Evolutionary conservation across 768 basidiomycete genomes (phyloP).

Genomic region (Stropharia rugosoannulata): DNA sequence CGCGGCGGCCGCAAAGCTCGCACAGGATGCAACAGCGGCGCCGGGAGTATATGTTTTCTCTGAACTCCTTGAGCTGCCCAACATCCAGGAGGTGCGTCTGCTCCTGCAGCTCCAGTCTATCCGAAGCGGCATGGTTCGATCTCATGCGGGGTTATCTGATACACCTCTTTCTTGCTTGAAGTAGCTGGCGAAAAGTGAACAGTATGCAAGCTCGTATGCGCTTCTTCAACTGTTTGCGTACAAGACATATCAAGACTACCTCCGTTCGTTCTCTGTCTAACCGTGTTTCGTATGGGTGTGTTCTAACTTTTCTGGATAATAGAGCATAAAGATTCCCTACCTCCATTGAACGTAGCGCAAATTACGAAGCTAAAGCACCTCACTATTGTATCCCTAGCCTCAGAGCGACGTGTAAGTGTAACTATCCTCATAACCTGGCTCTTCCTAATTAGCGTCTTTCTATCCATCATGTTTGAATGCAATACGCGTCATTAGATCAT

Average conservation of each 20-base stretch:
- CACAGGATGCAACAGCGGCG: conserved; percentile 84
- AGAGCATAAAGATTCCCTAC: conserved; percentile 70
- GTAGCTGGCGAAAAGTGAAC: conserved; percentile 69
- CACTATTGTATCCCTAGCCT: conserved; percentile 82
- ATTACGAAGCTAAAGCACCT: conserved; percentile 90
- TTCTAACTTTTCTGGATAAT: conserved; percentile 3
- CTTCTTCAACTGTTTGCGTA: conserved; percentile 89
- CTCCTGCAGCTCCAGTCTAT: no score
- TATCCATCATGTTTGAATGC: not conserved
- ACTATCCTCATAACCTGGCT: no score
- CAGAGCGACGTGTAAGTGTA: conserved; percentile 66
- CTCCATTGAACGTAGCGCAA: conserved; percentile 70
- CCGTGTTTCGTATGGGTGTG: conserved; percentile 5
- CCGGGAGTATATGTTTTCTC: conserved; percentile 91
- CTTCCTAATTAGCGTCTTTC: not conserved
- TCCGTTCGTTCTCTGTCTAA: conserved; percentile 44
- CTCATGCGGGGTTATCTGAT: not conserved
- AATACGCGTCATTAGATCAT: conserved; percentile 55
- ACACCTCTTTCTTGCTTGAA: not conserved
- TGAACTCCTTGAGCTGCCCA: conserved; percentile 80
- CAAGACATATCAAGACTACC: conserved; percentile 82
- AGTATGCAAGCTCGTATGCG: conserved; percentile 57
- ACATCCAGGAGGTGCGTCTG: conserved; percentile 72
- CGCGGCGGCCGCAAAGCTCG: conserved; percentile 86
- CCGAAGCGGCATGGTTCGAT: conserved; percentile 6